Evolutionary conservation across 495 filamentous ascomycete species (phyloP).

Genomic region (Diplogelasinospora grovesii): DNA sequence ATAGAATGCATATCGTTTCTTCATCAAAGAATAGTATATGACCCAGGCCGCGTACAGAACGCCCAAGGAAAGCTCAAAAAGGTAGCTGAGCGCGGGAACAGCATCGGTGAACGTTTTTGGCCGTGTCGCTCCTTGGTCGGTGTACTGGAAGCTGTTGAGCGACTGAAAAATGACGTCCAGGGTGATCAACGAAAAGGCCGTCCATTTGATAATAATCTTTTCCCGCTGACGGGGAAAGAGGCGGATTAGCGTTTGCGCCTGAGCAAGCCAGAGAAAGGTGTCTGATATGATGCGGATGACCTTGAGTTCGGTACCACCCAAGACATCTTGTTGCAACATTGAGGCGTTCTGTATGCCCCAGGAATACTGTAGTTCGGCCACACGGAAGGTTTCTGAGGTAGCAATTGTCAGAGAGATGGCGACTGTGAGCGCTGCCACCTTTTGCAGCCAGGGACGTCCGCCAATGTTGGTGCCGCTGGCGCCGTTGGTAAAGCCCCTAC

Average conservation of each 20-base stretch:
- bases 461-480: constrained; percentile 79
- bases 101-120: constrained; percentile 77
- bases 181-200: constrained; percentile 85
- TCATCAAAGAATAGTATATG: constrained; percentile 87
- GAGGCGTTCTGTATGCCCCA: constrained; percentile 64
- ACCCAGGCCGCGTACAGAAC: constrained; percentile 93
- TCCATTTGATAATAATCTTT: constrained; percentile 98
- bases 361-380: constrained; percentile 72
- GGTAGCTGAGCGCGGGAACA: constrained; percentile 85
- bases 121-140: constrained; percentile 44
- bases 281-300: constrained; percentile 87
- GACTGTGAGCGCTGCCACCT: constrained; percentile 83
- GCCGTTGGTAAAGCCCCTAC: constrained; percentile 78
- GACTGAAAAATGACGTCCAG: constrained; percentile 84
- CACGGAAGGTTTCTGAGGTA: constrained; percentile 78
- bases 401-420: constrained; percentile 91
- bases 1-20: constrained; percentile 88
- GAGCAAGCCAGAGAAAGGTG: constrained; percentile 93
- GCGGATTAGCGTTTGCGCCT: constrained; percentile 92
- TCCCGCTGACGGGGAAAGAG: constrained; percentile 94
- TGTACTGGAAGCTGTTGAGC: constrained; percentile 74
- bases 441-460: constrained; percentile 90
- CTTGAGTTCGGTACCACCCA: constrained; percentile 75
- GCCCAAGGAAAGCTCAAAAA: constrained; percentile 85
- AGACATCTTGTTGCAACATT: constrained; percentile 63